phyloP scores from a whole-genome alignment of 139 green algal species.

The Chlamydomonas incerta region DNA sequence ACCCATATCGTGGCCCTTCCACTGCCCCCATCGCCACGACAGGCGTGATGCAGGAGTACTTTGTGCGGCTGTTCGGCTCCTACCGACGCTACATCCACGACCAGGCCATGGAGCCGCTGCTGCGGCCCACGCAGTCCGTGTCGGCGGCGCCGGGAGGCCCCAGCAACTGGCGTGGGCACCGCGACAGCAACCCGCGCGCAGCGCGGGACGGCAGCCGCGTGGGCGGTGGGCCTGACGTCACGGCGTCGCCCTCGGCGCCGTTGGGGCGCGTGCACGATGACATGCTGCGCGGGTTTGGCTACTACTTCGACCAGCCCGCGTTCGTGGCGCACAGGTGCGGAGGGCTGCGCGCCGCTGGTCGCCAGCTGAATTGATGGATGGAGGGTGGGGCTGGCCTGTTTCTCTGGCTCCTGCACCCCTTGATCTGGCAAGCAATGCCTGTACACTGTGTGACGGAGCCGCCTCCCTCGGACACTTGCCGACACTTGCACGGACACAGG shows the following conservation, averaged over 20 bases:
- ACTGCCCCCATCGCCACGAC: too few relatives aligned
- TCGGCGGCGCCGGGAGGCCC: too few relatives aligned
- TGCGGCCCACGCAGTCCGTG: too few relatives aligned
- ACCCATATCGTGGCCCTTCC: too few relatives aligned
- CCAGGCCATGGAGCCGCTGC: constrained; percentile 7
- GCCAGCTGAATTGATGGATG: too few relatives aligned
- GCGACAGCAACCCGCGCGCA: not conserved
- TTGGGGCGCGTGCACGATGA: constrained; percentile 1
- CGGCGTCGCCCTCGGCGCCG: not conserved
- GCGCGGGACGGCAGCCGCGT: not conserved
- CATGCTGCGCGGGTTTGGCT: constrained; percentile 49
- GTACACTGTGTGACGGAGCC: too few relatives aligned
- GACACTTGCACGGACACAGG: constrained; percentile 2
- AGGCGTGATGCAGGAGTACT: constrained; percentile 77
- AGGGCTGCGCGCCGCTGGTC: too few relatives aligned
- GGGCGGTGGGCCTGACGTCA: not conserved
- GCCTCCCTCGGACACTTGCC: too few relatives aligned
- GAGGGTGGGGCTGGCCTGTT: too few relatives aligned
- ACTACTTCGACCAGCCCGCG: constrained; percentile 63
- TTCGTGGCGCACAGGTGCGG: constrained; percentile 58
- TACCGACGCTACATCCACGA: constrained; percentile 68
- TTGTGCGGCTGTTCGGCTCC: constrained; percentile 69
- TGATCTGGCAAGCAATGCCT: too few relatives aligned
- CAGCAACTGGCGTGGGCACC: too few relatives aligned
- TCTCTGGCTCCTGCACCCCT: too few relatives aligned